Conservation (phyloP, 2,329 filamentous ascomycete genomes). For the Xylariomycetidae sp. region DNA sequence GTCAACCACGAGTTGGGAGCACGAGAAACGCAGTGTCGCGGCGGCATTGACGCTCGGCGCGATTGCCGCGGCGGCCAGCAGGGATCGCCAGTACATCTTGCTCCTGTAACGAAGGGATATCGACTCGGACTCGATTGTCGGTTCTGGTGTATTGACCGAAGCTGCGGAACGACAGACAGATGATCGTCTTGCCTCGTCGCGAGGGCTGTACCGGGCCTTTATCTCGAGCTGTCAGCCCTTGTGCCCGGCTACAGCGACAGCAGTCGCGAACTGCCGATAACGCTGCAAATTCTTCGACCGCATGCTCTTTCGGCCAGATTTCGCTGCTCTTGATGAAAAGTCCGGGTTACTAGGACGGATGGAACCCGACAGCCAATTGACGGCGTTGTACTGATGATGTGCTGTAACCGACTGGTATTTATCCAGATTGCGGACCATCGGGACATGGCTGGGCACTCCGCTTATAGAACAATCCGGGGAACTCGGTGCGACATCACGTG, state of each 20-base stretch:
- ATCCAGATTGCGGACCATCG: conserved; percentile 11
- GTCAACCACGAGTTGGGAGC: conserved; percentile 25
- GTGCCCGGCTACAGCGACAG: too few relatives aligned
- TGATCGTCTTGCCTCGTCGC: background rate
- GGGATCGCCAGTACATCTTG: conserved; percentile 21
- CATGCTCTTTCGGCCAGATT: conserved; percentile 6
- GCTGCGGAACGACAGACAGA: conserved; percentile 1
- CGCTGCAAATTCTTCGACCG: conserved; percentile 1
- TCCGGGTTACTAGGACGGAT: background rate
- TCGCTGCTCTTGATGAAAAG: conserved; percentile 1
- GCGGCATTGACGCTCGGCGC: conserved; percentile 16
- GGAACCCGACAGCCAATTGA: conserved; percentile 5
- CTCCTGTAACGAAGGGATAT: too few relatives aligned
- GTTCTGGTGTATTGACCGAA: too few relatives aligned
- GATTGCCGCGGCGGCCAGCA: conserved; percentile 17
- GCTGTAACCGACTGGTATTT: conserved; percentile 10
- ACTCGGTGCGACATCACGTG: conserved; percentile 6
- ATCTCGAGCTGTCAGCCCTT: too few relatives aligned
- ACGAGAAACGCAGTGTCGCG: conserved; percentile 25
- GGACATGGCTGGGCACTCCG: conserved; percentile 7
- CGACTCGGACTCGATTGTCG: too few relatives aligned
- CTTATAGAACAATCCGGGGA: conserved; percentile 1
- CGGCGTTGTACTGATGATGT: conserved; percentile 3
- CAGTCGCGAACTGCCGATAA: conserved; percentile 10
- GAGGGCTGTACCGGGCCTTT: conserved; percentile 5